A percentile compares a stretch with the other conserved stretches of the same genome.
These are phyloP conservation scores for Entophlyctis luteolus DNA, from an alignment of 192 early-diverging fungal genomes.

Conservation along the genomic window DNA sequence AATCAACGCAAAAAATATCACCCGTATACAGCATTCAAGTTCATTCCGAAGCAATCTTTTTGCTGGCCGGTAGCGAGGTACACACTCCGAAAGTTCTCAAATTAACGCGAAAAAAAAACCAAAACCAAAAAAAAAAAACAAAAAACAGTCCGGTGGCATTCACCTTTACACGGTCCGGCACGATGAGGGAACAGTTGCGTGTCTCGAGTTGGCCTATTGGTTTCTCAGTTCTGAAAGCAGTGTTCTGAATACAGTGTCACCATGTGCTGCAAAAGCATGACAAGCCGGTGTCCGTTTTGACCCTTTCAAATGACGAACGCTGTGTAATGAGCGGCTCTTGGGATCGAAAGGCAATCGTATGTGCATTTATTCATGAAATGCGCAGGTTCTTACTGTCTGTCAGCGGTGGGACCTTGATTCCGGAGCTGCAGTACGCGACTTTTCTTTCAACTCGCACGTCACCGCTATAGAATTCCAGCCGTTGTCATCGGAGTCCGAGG, in stretches of 20 bases:
- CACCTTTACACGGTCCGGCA: constrained; percentile 85
- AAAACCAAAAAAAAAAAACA: too few relatives aligned
- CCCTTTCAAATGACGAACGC: constrained; percentile 75
- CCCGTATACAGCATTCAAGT: constrained; percentile 90
- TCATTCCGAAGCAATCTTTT: constrained; percentile 87
- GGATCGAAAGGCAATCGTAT: constrained; percentile 79
- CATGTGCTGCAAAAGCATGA: constrained; percentile 77
- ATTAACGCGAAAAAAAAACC: too few relatives aligned
- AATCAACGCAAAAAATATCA: constrained; percentile 59
- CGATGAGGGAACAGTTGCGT: constrained; percentile 77
- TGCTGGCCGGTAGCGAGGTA: constrained; percentile 72
- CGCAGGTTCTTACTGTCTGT: neutral
- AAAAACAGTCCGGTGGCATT: constrained; percentile 67
- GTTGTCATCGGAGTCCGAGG: neutral
- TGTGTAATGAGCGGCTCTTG: constrained; percentile 89
- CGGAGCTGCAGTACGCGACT: constrained; percentile 65
- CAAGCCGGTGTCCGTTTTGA: constrained; percentile 77
- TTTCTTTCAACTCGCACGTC: constrained; percentile 30
- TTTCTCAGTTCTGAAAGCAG: too few relatives aligned
- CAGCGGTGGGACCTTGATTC: constrained; percentile 77
- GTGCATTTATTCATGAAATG: constrained; percentile 27
- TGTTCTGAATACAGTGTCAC: constrained; percentile 51
- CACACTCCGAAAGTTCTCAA: too few relatives aligned
- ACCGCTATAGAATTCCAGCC: constrained; percentile 4
- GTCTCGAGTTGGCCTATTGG: too few relatives aligned